These are phyloP conservation scores for Nakazawaea ishiwadae DNA, from an alignment of 805 yeast species.

Conservation along the genomic window DNA sequence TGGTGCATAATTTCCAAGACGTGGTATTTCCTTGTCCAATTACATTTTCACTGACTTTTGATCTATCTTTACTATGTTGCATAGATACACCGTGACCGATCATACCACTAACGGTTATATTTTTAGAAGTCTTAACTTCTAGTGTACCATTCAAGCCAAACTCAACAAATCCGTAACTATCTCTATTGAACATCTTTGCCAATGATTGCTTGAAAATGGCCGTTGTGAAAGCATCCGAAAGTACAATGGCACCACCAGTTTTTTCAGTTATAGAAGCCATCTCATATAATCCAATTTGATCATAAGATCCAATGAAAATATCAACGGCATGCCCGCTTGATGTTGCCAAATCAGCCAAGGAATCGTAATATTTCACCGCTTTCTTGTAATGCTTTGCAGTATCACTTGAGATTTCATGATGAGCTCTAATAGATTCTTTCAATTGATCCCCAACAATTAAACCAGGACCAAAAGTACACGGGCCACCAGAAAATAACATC, in stretches of 20 bases:
- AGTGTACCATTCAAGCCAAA: conserved; percentile 58
- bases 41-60: conserved; percentile 28
- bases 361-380: conserved; percentile 43
- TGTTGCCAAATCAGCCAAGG: conserved; percentile 43
- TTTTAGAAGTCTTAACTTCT: conserved; percentile 47
- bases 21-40: conserved; percentile 50
- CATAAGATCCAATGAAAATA: conserved; percentile 61
- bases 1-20: conserved; percentile 56
- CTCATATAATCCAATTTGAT: conserved; percentile 63
- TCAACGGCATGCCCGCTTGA: conserved; percentile 51
- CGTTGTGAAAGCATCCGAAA: conserved; percentile 62
- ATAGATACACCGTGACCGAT: conserved; percentile 60
- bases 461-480: conserved; percentile 66
- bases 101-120: conserved; percentile 51
- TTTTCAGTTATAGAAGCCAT: conserved; percentile 54
- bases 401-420: conserved; percentile 51
- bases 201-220: conserved; percentile 67
- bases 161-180: conserved; percentile 32
- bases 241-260: conserved; percentile 61
- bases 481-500: conserved; percentile 55
- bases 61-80: conserved; percentile 20
- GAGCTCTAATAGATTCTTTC: conserved; percentile 64
- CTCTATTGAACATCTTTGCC: conserved; percentile 42
- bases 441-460: conserved; percentile 48
- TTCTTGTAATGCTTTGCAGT: conserved; percentile 35